Evolutionary conservation across 2,329 filamentous ascomycete genomes (phyloP).

Genomic region (Plectosphaerella cucumerina): DNA sequence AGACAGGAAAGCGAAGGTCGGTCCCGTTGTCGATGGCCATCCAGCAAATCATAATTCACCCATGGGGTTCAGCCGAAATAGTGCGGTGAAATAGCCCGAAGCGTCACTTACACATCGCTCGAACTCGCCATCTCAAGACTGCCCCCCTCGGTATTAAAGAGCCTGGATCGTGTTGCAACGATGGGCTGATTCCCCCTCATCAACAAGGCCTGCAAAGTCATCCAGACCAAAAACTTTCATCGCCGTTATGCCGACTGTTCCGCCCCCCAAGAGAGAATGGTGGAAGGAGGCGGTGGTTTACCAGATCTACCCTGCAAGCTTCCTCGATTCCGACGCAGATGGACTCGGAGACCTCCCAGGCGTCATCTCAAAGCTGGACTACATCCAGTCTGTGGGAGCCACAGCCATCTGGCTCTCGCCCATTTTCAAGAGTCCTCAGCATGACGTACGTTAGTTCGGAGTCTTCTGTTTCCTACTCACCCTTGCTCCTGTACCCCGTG

Average conservation of each 20-base stretch:
- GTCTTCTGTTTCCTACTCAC: no score
- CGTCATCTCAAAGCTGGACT: slow-evolving; percentile 20
- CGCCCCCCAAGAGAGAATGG: slow-evolving; percentile 27
- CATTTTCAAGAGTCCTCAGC: slow-evolving; percentile 37
- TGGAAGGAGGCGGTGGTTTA: slow-evolving; percentile 53
- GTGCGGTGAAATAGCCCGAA: neutral
- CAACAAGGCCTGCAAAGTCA: neutral
- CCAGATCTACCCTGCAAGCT: slow-evolving; percentile 47
- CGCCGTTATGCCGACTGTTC: neutral
- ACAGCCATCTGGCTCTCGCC: slow-evolving; percentile 19
- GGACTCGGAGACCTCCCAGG: slow-evolving; percentile 18
- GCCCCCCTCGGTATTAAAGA: neutral
- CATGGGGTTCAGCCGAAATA: neutral
- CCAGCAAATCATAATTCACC: slow-evolving; percentile 7
- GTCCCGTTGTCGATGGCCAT: no score
- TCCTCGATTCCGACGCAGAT: slow-evolving; percentile 16
- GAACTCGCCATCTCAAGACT: neutral
- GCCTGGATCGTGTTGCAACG: neutral
- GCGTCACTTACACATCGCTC: neutral
- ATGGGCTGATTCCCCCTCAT: neutral
- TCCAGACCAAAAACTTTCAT: neutral
- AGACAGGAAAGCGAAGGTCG: no score
- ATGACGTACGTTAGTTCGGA: no score
- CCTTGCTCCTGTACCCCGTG: no score
- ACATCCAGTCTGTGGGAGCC: slow-evolving; percentile 17